Percentiles rank a stretch among this genome's conserved stretches.
Conservation (phyloP, 192 early-diverging fungal species). For the Linnemannia zychae region DNA sequence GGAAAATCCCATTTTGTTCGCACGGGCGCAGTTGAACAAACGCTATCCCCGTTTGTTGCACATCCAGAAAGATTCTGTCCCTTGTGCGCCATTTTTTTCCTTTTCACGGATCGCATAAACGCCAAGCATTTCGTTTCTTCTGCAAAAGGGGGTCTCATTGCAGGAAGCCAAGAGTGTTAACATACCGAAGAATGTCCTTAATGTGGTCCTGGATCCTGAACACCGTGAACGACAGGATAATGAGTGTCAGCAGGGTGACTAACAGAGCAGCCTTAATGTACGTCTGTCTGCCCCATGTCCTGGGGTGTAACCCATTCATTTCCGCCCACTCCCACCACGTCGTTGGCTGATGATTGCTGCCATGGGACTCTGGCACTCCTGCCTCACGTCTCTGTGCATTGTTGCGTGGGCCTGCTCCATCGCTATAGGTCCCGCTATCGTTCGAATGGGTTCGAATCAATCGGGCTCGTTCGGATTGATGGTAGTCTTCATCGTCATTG, state of each 20-base stretch:
- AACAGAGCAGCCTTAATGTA: conserved; percentile 37
- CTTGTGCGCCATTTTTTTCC: not conserved
- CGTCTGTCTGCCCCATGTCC: conserved; percentile 42
- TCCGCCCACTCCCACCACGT: conserved; percentile 41
- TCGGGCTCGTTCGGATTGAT: conserved; percentile 16
- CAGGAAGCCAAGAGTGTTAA: not conserved
- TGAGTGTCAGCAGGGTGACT: conserved; percentile 25
- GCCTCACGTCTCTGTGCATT: not conserved
- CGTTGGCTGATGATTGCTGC: not conserved
- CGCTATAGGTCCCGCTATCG: conserved; percentile 11
- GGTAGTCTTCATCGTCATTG: conserved; percentile 22
- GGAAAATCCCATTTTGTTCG: not conserved
- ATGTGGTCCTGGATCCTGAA: conserved; percentile 60
- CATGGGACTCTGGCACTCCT: not conserved
- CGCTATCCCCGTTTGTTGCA: not conserved
- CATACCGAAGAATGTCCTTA: conserved; percentile 54
- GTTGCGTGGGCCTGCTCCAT: not conserved
- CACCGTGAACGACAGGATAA: conserved; percentile 50
- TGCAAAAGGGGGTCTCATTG: not conserved
- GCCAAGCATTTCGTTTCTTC: not conserved
- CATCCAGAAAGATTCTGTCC: not conserved
- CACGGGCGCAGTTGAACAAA: not conserved
- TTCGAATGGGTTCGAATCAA: conserved; percentile 21
- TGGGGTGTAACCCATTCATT: conserved; percentile 32
- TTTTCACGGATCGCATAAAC: not conserved